phyloP scores from a whole-genome alignment of 345 rosid genomes.

The Excoecaria cochinchinensis region DNA sequence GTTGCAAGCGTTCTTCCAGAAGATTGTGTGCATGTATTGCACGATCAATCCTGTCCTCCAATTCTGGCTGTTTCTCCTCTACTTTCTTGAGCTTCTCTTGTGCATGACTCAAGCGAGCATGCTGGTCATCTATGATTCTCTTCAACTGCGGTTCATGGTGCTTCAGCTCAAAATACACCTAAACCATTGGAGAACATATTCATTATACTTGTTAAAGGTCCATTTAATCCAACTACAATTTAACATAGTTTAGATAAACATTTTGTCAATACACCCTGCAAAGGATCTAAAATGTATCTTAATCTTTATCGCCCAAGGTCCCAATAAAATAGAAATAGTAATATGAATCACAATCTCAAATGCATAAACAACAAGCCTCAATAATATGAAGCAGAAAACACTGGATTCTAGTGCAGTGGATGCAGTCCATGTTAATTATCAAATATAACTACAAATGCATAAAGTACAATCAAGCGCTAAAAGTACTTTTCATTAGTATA shows the following conservation, averaged over 20 bases:
- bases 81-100: slow-evolving; percentile 58
- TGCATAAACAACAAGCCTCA: background rate
- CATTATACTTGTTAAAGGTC: slow-evolving; percentile 7
- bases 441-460: background rate
- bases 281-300: background rate
- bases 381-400: background rate
- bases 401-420: background rate
- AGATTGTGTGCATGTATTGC: slow-evolving; percentile 44
- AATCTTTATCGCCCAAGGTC: background rate
- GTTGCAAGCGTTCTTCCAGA: slow-evolving; percentile 63
- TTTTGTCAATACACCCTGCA: background rate
- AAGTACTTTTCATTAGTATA: background rate
- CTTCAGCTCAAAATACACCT: slow-evolving; percentile 88
- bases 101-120: slow-evolving; percentile 57
- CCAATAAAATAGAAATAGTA: background rate
- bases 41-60: slow-evolving; percentile 56
- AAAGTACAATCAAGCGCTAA: background rate
- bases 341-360: background rate
- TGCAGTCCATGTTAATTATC: background rate
- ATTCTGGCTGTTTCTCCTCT: slow-evolving; percentile 57
- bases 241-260: background rate
- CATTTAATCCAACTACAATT: background rate
- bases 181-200: slow-evolving; percentile 6
- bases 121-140: slow-evolving; percentile 74
- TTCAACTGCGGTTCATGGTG: slow-evolving; percentile 85